Percentiles rank a stretch among this genome's conserved stretches.
Conservation (phyloP, 2,329 filamentous ascomycete species). For the Graphilbum fragrans region DNA sequence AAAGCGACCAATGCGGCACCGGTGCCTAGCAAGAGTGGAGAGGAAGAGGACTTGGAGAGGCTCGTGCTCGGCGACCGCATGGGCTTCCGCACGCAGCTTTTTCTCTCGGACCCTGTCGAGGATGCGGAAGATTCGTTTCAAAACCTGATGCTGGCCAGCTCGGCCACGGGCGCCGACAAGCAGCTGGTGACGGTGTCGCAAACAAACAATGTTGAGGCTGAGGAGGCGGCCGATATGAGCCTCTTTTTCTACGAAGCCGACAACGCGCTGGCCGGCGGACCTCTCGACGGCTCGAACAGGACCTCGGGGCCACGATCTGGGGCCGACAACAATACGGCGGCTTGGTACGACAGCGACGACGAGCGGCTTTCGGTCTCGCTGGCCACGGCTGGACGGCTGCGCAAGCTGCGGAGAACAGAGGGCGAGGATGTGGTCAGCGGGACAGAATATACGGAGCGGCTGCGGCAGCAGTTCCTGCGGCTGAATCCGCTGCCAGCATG, state of each 20-base stretch:
- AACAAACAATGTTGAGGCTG: conserved; percentile 11
- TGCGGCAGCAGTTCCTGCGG: conserved; percentile 64
- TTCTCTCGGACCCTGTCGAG: conserved; percentile 33
- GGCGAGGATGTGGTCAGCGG: conserved; percentile 79
- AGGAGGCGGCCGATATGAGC: conserved; percentile 59
- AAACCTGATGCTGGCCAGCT: conserved; percentile 14
- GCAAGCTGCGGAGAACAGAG: conserved; percentile 72
- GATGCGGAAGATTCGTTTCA: conserved; percentile 24
- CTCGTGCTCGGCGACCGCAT: conserved; percentile 78
- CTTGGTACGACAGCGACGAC: conserved; percentile 94
- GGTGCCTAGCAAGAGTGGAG: conserved; percentile 57
- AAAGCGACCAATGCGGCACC: conserved; percentile 1
- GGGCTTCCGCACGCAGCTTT: conserved; percentile 69
- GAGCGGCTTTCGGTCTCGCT: conserved; percentile 78
- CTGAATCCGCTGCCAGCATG: conserved; percentile 49
- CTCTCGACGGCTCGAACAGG: conserved; percentile 9
- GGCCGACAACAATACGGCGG: conserved; percentile 33
- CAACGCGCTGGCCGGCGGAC: background rate
- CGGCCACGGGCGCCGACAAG: background rate
- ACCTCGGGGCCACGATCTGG: conserved; percentile 15
- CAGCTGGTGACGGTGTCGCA: background rate
- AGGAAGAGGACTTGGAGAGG: conserved; percentile 76
- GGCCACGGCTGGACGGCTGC: conserved; percentile 58
- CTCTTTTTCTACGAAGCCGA: conserved; percentile 62
- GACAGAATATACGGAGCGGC: conserved; percentile 67